Base-by-base conservation (phyloP, 345 rosid genomes). In the Draba incana region DNA sequence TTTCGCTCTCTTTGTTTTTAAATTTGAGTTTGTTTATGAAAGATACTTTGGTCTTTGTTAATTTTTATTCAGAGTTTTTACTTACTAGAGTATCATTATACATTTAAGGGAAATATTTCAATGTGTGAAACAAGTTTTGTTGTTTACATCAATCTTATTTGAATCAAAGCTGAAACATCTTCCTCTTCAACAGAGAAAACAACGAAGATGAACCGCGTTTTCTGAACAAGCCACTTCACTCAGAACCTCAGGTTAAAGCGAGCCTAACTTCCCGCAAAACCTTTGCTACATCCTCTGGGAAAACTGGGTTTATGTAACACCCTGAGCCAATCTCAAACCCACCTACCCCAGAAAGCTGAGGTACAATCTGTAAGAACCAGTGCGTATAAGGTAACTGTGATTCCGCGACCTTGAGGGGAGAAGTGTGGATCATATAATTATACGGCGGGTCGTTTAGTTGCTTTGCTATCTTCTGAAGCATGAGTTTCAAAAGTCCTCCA, bases 291-390 rank as follows among this genome's bases (percentile, higher is more conserved):
- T 84, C 99, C 81, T 91, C 92, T 0, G 96, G 88, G 58, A 87
- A 91, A 75, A 91, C 88, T 25, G 93, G 93, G 70, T 94, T 94
- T 37, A 94, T 89, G 78, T 82, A 88, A 71, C 99, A 94, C 15
- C 96, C 95, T 0, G 84, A 50, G 45, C 88, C 92, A 1, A 88
- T 80, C 77, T 90, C 97, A 70, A 93, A 93, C 3, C 98, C 98
- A 14, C 83, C 98, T 1, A 83, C 84, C 52, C 84, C 80, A 27
- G 80, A 70, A 71, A 90, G 74, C 53, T 84, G 95, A 43, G 99
- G 92, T 25, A 87, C 81, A 5, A 87, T 86, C 82, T 81, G 92
- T 48, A 88, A 64, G 76, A 77, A 91, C 99, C 97, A 94, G 71
- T 94, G 96, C 38, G 71, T 45, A 52, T 84, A 87, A 5, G 74